Base-by-base conservation (phyloP, 768 basidiomycete species). In the Lactarius hatsudake region DNA sequence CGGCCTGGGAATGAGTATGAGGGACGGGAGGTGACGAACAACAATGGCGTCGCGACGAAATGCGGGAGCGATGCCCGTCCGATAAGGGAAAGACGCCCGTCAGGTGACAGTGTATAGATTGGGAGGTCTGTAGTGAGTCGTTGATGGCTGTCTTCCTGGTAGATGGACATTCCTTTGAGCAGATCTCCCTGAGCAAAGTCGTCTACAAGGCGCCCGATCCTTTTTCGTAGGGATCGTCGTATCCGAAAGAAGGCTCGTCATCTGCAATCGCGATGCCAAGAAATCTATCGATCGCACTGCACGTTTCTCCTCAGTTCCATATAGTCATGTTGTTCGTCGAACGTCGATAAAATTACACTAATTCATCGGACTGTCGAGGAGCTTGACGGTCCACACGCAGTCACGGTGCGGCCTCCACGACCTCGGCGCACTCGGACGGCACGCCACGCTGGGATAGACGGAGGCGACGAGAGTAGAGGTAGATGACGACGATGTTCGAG, bases 351-450 rank as follows among this genome's bases (percentile, higher is more conserved):
- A 65, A 62, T 5, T 66, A 62, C 51, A 69, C 59, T 54, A 60
- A 9, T 9, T 67, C 71, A 1, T 65, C 67, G 66, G 72, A 30
- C 59, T 61, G 36, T 23, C 61, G 66, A 48, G 63, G 73, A 71
- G 17, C 42, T n/a, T 88, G 85, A 58, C 96, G 84, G 78, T 97
- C 94, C 20, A 96, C 71, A 69, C 87, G 79, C 15, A 88, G 74
- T n/a, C n/a, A n/a, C n/a, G n/a, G n/a, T 34, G 91, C 85, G 3
- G 95, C 96, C 38, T 90, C 92, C 32, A 62, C 96, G 91, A 1
- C 94, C 94, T 64, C 83, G 76, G 10, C 96, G 89, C 59, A 89
- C 32, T 67, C 96, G 90, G 64, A 93, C 80, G 2, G 86, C 80
- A 9, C 83, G 82, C 30, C 73, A 71, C 59, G 76, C 70, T 13